phyloP scores from a whole-genome alignment of 2,329 filamentous ascomycete species.

The Helotiales sp. region DNA sequence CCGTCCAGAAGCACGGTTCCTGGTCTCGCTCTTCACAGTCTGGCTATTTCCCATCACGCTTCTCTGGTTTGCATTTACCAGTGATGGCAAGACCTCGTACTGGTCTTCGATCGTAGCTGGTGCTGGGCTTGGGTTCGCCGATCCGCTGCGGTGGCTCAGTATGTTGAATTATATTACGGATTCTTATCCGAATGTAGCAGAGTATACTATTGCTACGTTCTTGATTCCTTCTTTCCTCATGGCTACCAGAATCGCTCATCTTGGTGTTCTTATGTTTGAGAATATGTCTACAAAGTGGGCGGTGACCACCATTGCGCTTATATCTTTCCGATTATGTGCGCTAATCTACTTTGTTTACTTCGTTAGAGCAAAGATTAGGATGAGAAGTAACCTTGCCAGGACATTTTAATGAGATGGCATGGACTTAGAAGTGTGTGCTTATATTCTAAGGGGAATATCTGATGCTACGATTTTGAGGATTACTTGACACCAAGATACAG shows the following conservation, averaged over 20 bases:
- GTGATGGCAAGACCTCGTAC: slow-evolving; percentile 46
- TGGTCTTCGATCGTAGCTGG: slow-evolving; percentile 50
- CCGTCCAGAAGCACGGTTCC: slow-evolving; percentile 49
- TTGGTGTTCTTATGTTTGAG: slow-evolving; percentile 43
- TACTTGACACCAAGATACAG: background rate
- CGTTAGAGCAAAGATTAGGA: slow-evolving; percentile 45
- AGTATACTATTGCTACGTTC: slow-evolving; percentile 49
- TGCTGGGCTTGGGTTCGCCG: slow-evolving; percentile 48
- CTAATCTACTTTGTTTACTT: slow-evolving; percentile 50
- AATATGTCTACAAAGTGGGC: slow-evolving; percentile 49
- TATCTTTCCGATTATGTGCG: slow-evolving; percentile 47
- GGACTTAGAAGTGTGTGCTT: background rate
- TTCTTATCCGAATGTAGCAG: slow-evolving; percentile 49
- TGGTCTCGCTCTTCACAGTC: slow-evolving; percentile 48
- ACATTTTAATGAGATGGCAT: slow-evolving; percentile 24
- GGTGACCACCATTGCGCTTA: slow-evolving; percentile 48
- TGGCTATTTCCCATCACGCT: slow-evolving; percentile 50
- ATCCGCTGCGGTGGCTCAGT: slow-evolving; percentile 50
- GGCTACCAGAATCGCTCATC: slow-evolving; percentile 48
- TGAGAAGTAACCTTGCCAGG: slow-evolving; percentile 45
- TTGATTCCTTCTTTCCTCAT: slow-evolving; percentile 50
- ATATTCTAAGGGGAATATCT: background rate
- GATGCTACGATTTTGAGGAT: background rate
- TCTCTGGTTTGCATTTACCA: slow-evolving; percentile 51
- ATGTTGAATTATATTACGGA: slow-evolving; percentile 52